Percentiles rank a stretch among this genome's conserved stretches.
Conservation (phyloP, 192 early-diverging fungal species). For the Cetraspora pellucida region DNA sequence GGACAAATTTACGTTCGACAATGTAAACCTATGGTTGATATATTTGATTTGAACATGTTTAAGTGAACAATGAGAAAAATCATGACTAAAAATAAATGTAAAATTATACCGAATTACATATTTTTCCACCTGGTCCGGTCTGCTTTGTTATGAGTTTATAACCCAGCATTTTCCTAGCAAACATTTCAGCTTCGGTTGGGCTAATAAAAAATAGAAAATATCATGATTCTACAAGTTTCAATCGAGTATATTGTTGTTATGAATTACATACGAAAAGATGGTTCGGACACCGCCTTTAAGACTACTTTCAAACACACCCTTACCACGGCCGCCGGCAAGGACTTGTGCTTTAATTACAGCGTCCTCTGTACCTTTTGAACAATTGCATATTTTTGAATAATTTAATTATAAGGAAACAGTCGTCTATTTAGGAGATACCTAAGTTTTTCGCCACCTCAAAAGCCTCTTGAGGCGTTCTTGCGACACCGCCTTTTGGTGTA, state of each 20-base stretch:
- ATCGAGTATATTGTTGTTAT: background rate
- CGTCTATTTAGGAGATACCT: slow-evolving; percentile 48
- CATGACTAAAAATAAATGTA: background rate
- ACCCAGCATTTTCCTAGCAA: slow-evolving; percentile 94
- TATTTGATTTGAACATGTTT: background rate
- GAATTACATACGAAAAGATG: slow-evolving; percentile 78
- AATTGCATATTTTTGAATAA: background rate
- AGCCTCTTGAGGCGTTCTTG: slow-evolving; percentile 86
- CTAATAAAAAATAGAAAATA: slow-evolving; percentile 42
- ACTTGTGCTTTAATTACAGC: slow-evolving; percentile 86
- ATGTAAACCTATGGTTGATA: slow-evolving; percentile 71
- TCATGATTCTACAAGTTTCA: no score
- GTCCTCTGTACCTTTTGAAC: slow-evolving; percentile 58
- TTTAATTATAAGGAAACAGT: background rate
- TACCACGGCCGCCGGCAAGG: slow-evolving; percentile 97
- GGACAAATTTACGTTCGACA: slow-evolving; percentile 94
- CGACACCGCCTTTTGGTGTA: slow-evolving; percentile 85
- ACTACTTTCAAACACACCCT: slow-evolving; percentile 94
- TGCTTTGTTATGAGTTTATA: slow-evolving; percentile 99
- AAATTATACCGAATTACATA: slow-evolving; percentile 76
- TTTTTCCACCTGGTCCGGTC: slow-evolving; percentile 91
- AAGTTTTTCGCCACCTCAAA: slow-evolving; percentile 81
- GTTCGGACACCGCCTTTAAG: slow-evolving; percentile 95
- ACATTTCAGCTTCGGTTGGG: slow-evolving; percentile 83
- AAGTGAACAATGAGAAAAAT: background rate